Conservation (phyloP, 306 rosid genomes). For the Inga oerstediana region DNA sequence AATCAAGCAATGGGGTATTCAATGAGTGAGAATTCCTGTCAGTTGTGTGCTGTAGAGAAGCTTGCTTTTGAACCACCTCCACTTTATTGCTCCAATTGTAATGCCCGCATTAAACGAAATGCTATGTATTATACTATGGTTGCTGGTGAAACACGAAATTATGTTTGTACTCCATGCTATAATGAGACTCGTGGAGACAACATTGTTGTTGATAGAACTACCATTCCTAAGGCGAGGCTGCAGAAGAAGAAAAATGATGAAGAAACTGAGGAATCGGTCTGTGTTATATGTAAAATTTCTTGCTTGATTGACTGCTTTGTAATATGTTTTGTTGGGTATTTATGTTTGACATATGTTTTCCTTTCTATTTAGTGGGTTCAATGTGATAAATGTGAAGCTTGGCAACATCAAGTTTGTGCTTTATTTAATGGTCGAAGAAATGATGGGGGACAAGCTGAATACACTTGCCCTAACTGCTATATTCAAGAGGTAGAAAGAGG, state of each 20-base stretch:
- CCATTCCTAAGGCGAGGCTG: slow-evolving; percentile 74
- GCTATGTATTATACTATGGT: slow-evolving; percentile 91
- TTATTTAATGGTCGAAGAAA: slow-evolving; percentile 93
- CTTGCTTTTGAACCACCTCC: slow-evolving; percentile 98
- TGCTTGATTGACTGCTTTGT: slow-evolving; percentile 25
- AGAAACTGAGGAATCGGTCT: slow-evolving; percentile 97
- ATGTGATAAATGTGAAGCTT: slow-evolving; percentile 99
- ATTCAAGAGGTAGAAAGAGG: slow-evolving; percentile 88
- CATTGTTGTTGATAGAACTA: slow-evolving; percentile 80
- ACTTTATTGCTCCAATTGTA: slow-evolving; percentile 90
- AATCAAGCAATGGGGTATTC: slow-evolving; percentile 94
- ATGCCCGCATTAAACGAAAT: slow-evolving; percentile 90
- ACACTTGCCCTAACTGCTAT: slow-evolving; percentile 96
- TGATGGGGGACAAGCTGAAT: slow-evolving; percentile 96
- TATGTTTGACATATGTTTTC: neutral
- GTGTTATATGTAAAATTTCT: slow-evolving; percentile 29
- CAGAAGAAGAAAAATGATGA: slow-evolving; percentile 98
- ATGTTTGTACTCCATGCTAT: slow-evolving; percentile 92
- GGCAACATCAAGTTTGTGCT: slow-evolving; percentile 99
- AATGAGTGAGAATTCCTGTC: slow-evolving; percentile 99
- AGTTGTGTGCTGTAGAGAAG: slow-evolving; percentile 97
- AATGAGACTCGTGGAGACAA: slow-evolving; percentile 90
- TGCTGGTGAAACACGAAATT: slow-evolving; percentile 91
- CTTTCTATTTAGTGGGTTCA: slow-evolving; percentile 86
- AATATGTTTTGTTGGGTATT: slow-evolving; percentile 34